A percentile compares a stretch with the other conserved stretches of the same genome.
phyloP scores from a whole-genome alignment of 116 monocot species.

The Trichopus zeylanicus region DNA sequence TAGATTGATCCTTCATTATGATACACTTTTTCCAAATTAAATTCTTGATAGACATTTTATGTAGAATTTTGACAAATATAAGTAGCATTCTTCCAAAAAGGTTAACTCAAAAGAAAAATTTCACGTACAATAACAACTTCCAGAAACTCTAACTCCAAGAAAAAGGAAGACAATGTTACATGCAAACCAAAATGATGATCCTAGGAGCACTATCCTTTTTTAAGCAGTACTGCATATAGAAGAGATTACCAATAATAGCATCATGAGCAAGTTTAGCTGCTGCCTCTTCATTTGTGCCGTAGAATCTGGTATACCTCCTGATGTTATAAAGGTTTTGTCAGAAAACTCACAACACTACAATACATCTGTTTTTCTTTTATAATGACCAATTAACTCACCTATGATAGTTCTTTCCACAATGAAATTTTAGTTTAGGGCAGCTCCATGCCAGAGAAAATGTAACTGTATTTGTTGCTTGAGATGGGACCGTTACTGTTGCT shows the following conservation, averaged over 20 bases:
- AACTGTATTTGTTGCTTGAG: constrained; percentile 45
- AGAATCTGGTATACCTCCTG: constrained; percentile 95
- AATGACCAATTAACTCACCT: constrained; percentile 29
- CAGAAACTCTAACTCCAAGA: no score
- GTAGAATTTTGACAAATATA: no score
- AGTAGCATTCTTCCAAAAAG: no score
- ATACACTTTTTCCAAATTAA: no score
- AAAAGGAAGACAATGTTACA: no score
- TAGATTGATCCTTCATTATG: no score
- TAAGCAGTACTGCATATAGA: neutral
- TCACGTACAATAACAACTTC: no score
- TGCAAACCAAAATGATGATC: no score
- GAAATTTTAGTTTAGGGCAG: constrained; percentile 80
- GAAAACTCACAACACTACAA: constrained; percentile 1
- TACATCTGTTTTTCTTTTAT: neutral
- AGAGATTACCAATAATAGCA: constrained; percentile 61
- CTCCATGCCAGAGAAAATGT: constrained; percentile 93
- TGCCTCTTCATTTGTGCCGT: constrained; percentile 69
- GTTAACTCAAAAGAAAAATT: no score
- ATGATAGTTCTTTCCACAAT: constrained; percentile 68
- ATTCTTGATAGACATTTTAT: no score
- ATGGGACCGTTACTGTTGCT: constrained; percentile 63
- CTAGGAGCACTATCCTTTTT: neutral
- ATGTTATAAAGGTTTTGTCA: constrained; percentile 3
- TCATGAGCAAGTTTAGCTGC: constrained; percentile 73